Evolutionary conservation across 2,329 filamentous ascomycete genomes (phyloP), one percentile per base, ranked within the genome.

Genomic region (Coniochaeta sp.): DNA sequence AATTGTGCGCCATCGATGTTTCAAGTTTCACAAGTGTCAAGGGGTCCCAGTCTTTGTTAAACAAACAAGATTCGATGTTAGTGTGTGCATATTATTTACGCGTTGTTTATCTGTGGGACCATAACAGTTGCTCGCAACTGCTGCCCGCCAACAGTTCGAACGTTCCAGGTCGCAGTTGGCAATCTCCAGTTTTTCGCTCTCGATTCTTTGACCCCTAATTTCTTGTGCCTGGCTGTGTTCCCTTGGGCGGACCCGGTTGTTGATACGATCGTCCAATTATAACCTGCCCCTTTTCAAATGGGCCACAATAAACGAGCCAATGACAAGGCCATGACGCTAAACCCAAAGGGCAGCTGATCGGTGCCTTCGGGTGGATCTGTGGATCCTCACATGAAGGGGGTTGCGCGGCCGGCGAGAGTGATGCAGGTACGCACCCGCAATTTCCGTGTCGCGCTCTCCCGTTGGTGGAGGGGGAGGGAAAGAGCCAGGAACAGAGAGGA

Each of bases 381-480:
- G 38, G 38, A 42, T 42, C 38, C 8, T 6, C n/a, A 26, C 38
- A 26, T 22, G 38, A 42, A 26, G 38, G 38, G 38, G 38, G 10
- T 14, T 14, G 26, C 18, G 18, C n/a, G 20, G 38, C 38, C 38
- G 38, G 38, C n/a, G 38, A 42, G 18, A 24, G 18, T 42, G 38
- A 42, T 42, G 38, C 38, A 42, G 38, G 38, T 42, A 42, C 38
- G 38, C 38, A 42, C 38, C 38, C 38, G 38, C 38, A 42, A 42
- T 42, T 42, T 42, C 38, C 38, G 38, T 26, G 2, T 42, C 20
- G 10, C 26, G 38, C 4, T 2, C 20, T 13, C 38, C 20, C 10
- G 38, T 42, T 42, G 38, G 38, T 2, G 7, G 33, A 18, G 38
- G 18, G 4, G 12, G 26, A 9, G n/a, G 20, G 14, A 6, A 6